phyloP scores from a whole-genome alignment of 805 yeast genomes.

The Metschnikowia drakensbergensis region DNA sequence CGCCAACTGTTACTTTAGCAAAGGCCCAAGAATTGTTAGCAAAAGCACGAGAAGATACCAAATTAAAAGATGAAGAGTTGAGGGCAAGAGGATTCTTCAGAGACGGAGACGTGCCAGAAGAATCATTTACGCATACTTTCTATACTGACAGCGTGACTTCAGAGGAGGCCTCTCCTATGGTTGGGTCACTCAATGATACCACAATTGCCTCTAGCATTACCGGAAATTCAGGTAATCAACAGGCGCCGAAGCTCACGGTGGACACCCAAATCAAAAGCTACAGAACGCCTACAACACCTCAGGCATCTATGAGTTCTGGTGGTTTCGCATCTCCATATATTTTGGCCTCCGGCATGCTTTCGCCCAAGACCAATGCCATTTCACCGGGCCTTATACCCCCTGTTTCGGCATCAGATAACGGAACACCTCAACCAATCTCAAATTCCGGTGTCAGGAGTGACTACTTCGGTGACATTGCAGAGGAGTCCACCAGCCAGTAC shows the following conservation, averaged over 20 bases:
- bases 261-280: constrained; percentile 26
- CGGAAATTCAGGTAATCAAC: constrained; percentile 7
- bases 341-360: constrained; percentile 56
- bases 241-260: constrained; percentile 28
- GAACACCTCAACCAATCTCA: constrained; percentile 12
- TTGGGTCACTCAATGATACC: constrained; percentile 32
- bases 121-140: constrained; percentile 4
- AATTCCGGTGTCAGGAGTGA: constrained; percentile 7
- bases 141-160: constrained; percentile 17
- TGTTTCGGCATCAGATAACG: background rate
- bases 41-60: constrained; percentile 74
- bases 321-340: constrained; percentile 70
- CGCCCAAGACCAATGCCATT: constrained; percentile 39
- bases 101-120: constrained; percentile 21
- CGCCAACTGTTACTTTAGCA: constrained; percentile 88
- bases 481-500: background rate
- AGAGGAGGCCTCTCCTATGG: constrained; percentile 27
- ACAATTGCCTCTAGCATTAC: constrained; percentile 25
- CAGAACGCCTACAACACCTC: constrained; percentile 40
- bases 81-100: constrained; percentile 39
- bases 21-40: constrained; percentile 84
- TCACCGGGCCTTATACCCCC: constrained; percentile 6
- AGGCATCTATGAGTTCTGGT: constrained; percentile 20
- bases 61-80: constrained; percentile 48
- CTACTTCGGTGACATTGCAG: constrained; percentile 11